phyloP scores from a whole-genome alignment of 257 asterid species.

The Solanum paucissectum region DNA sequence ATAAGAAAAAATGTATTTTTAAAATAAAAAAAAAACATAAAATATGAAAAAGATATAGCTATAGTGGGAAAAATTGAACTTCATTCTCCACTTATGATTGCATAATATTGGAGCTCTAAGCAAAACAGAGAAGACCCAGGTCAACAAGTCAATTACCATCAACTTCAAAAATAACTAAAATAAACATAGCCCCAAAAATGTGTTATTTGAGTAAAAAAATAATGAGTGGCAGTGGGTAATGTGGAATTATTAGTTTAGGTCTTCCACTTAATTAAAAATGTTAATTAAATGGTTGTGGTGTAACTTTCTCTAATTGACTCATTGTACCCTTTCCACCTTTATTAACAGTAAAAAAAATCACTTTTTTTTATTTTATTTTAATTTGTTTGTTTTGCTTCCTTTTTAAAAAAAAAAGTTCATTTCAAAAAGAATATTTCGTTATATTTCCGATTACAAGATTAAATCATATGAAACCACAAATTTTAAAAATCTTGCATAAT shows the following conservation, averaged over 20 bases:
- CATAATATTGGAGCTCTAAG: background rate
- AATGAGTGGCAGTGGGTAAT: background rate
- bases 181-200: background rate
- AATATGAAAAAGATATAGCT: background rate
- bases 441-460: rapidly evolving
- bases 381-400: rapidly evolving
- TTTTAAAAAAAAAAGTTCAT: background rate
- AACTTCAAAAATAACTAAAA: background rate
- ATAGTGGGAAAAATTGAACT: background rate
- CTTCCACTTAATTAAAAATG: background rate
- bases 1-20: background rate
- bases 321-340: background rate
- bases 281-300: background rate
- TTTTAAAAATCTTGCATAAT: background rate
- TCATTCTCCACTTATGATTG: background rate
- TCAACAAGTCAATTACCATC: background rate
- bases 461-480: background rate
- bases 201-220: background rate
- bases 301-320: background rate
- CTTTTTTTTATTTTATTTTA: background rate
- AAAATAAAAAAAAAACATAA: too few relatives aligned
- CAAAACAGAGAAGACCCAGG: background rate
- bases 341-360: background rate
- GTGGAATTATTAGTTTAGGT: background rate
- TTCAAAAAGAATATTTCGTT: background rate